Evolutionary conservation across 179 eudicot genomes (phyloP).

Genomic region (Kewa caespitosa): DNA sequence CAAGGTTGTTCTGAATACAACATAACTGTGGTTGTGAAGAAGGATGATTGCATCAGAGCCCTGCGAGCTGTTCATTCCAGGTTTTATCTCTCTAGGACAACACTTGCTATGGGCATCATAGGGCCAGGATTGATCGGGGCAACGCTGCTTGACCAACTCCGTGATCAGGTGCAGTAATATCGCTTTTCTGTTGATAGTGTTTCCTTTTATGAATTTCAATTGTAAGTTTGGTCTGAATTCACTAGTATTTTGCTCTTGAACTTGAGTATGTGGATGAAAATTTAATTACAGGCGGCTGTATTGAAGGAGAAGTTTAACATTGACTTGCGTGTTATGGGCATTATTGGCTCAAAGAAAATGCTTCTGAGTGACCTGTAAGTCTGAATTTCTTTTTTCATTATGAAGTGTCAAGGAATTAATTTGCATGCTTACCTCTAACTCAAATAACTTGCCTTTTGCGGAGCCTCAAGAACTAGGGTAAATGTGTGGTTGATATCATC

Average conservation of each 20-base stretch:
- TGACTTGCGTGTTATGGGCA: conserved; percentile 96
- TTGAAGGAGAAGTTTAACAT: conserved; percentile 91
- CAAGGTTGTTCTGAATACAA: conserved; percentile 99
- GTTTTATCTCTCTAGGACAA: conserved; percentile 89
- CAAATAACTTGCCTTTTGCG: background rate
- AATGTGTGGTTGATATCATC: background rate
- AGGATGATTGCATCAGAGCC: conserved; percentile 92
- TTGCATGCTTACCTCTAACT: background rate
- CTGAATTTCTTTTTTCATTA: background rate
- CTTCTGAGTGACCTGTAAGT: conserved; percentile 85
- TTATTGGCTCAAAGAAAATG: conserved; percentile 79
- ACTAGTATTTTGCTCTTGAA: conserved; percentile 8
- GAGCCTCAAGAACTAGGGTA: background rate
- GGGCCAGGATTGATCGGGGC: conserved; percentile 98
- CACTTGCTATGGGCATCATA: conserved; percentile 92
- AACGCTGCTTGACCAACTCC: conserved; percentile 89
- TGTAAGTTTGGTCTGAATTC: no score
- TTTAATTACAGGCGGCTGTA: conserved; percentile 64
- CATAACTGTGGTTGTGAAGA: conserved; percentile 80
- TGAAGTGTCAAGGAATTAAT: background rate
- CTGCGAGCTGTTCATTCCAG: conserved; percentile 93
- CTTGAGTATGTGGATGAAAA: background rate
- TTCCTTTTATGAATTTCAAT: background rate
- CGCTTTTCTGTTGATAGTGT: background rate
- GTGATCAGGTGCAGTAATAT: conserved; percentile 61